Conservation (phyloP, 305 asterid genomes). For the Rubia balearica region DNA sequence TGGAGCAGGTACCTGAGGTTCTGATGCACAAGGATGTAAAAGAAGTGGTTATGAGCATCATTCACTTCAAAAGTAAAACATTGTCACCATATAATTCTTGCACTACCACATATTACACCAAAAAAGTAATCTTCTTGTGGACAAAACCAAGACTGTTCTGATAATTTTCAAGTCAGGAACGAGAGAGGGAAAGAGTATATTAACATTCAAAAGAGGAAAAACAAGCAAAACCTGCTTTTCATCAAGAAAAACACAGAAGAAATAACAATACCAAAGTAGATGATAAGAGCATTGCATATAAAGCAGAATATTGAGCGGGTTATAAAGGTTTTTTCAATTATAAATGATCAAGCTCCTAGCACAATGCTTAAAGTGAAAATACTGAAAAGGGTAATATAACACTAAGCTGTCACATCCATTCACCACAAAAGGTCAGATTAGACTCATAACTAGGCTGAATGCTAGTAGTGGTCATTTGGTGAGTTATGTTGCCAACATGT, state of each 20-base stretch:
- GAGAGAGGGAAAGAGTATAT: neutral
- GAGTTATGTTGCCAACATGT: neutral
- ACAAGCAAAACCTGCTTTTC: neutral
- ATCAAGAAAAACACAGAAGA: neutral
- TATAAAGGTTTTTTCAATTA: neutral
- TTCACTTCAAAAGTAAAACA: neutral
- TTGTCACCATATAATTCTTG: conserved; percentile 11
- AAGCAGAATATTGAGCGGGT: neutral
- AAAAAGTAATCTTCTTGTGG: neutral
- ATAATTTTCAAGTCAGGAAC: neutral
- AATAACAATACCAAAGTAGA: neutral
- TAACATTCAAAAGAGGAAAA: neutral
- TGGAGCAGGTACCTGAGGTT: conserved; percentile 21
- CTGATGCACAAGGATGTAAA: conserved; percentile 37
- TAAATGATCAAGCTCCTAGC: neutral
- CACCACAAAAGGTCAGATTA: neutral
- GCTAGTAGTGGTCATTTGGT: neutral
- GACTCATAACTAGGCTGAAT: neutral
- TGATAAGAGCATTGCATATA: neutral
- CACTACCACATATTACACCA: neutral
- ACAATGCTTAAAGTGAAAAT: neutral
- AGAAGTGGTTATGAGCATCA: neutral
- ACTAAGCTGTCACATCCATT: conserved; percentile 5
- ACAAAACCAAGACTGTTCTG: neutral
- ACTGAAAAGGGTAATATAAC: neutral